Evolutionary conservation across 2,329 filamentous ascomycete genomes (phyloP).

Genomic region (Neoscytalidium dimidiatum): DNA sequence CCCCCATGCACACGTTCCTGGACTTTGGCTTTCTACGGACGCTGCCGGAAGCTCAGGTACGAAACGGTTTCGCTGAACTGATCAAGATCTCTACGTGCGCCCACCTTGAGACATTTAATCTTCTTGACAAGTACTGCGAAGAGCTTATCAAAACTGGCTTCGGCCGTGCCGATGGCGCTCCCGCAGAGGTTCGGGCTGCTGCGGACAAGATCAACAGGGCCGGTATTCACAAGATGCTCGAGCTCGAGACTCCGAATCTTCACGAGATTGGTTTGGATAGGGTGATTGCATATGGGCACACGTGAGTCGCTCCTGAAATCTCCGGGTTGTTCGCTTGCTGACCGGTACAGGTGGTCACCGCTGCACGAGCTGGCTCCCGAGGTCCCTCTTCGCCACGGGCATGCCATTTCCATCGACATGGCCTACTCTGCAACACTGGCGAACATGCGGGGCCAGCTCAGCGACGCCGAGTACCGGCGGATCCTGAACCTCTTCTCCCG

Average conservation of each 20-base stretch:
- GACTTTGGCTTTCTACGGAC: conserved; percentile 73
- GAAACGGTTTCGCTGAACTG: conserved; percentile 73
- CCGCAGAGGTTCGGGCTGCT: conserved; percentile 58
- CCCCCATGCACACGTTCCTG: conserved; percentile 70
- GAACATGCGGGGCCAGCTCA: conserved; percentile 62
- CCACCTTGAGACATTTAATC: conserved; percentile 64
- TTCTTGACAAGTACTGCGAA: conserved; percentile 71
- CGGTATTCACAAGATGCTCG: conserved; percentile 72
- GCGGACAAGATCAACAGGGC: conserved; percentile 69
- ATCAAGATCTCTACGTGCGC: conserved; percentile 76
- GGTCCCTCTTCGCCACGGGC: conserved; percentile 69
- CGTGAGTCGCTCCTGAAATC: conserved; percentile 44
- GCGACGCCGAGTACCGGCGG: conserved; percentile 60
- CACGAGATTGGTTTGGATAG: conserved; percentile 73
- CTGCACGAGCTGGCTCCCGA: conserved; percentile 70
- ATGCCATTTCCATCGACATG: conserved; percentile 77
- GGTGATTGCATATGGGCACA: conserved; percentile 74
- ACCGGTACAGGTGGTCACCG: conserved; percentile 61
- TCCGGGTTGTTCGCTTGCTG: background rate
- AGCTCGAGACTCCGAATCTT: conserved; percentile 71
- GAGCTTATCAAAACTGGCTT: conserved; percentile 66
- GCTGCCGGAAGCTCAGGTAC: conserved; percentile 66
- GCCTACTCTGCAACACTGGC: conserved; percentile 72
- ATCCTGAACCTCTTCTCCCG: conserved; percentile 69
- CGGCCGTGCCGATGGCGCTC: conserved; percentile 60